Conservation (phyloP, 345 rosid genomes). For the Trapa incisa region DNA sequence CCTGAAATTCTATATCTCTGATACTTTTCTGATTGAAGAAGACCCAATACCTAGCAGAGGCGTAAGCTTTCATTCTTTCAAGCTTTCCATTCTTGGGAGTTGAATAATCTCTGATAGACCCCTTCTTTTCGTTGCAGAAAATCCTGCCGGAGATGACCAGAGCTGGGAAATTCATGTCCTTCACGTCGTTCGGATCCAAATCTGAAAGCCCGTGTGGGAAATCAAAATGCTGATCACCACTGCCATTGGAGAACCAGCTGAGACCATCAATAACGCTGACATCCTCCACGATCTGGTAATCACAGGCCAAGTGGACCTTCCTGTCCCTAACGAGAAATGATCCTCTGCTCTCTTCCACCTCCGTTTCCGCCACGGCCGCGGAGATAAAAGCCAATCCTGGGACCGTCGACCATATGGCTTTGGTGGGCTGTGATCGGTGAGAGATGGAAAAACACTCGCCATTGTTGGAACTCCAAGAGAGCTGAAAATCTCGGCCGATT, state of each 20-base stretch:
- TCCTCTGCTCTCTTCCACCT: constrained; percentile 66
- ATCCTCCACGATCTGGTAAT: constrained; percentile 43
- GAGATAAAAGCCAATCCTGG: constrained; percentile 51
- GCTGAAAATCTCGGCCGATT: constrained; percentile 41
- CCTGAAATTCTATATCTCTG: constrained; percentile 39
- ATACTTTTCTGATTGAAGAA: constrained; percentile 35
- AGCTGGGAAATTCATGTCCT: constrained; percentile 21
- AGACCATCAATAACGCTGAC: constrained; percentile 21
- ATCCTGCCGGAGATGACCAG: constrained; percentile 40
- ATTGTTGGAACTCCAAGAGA: constrained; percentile 33
- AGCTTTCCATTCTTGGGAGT: constrained; percentile 8
- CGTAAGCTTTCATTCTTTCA: constrained; percentile 9
- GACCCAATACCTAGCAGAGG: constrained; percentile 37
- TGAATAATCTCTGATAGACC: constrained; percentile 6
- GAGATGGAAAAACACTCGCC: constrained; percentile 39
- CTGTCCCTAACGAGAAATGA: constrained; percentile 37
- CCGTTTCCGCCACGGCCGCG: constrained; percentile 43
- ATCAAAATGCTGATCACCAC: constrained; percentile 9
- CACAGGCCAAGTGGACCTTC: constrained; percentile 23
- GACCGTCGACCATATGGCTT: constrained; percentile 43
- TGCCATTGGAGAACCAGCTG: constrained; percentile 9
- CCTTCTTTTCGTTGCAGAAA: constrained; percentile 21
- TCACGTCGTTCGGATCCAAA: constrained; percentile 15
- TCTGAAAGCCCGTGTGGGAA: constrained; percentile 9
- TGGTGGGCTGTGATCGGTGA: constrained; percentile 31